phyloP scores from a whole-genome alignment of 2,329 filamentous ascomycete genomes.

The Penicillium sp. region DNA sequence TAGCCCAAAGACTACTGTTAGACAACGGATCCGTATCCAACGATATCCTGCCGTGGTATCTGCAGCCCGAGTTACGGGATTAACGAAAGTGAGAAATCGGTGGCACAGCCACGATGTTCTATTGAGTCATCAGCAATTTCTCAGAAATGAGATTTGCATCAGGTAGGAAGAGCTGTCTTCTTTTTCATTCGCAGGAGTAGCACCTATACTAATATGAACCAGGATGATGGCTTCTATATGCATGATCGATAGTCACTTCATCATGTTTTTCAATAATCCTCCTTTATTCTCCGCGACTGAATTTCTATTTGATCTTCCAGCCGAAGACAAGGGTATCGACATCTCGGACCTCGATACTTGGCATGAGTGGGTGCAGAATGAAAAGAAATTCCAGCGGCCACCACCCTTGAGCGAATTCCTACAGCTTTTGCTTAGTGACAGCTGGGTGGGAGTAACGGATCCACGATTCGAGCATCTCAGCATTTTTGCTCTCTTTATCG shows the following conservation, averaged over 20 bases:
- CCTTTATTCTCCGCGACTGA: constrained; percentile 13
- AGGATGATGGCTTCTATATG: constrained; percentile 23
- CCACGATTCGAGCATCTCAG: constrained; percentile 13
- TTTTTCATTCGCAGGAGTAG: not conserved
- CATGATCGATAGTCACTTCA: constrained; percentile 23
- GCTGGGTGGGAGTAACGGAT: constrained; percentile 8
- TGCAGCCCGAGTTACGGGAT: constrained; percentile 14
- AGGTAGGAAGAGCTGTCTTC: constrained; percentile 1
- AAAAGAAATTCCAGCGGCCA: constrained; percentile 11
- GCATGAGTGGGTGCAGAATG: constrained; percentile 15
- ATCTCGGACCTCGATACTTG: constrained; percentile 14
- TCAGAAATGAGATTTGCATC: constrained; percentile 18
- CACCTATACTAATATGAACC: not conserved
- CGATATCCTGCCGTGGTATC: constrained; percentile 21
- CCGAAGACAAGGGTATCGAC: constrained; percentile 19
- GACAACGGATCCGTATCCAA: constrained; percentile 19
- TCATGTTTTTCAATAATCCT: constrained; percentile 21
- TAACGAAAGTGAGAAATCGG: constrained; percentile 13
- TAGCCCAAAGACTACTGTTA: constrained; percentile 11
- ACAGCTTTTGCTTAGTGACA: constrained; percentile 14
- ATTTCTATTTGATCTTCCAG: constrained; percentile 21
- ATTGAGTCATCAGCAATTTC: constrained; percentile 4
- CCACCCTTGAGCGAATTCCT: constrained; percentile 13
- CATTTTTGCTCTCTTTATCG: constrained; percentile 19
- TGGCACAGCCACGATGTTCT: constrained; percentile 9